Base-by-base conservation (phyloP, 352 stramenopile genomes). In the Nothophytophthora sp. region DNA sequence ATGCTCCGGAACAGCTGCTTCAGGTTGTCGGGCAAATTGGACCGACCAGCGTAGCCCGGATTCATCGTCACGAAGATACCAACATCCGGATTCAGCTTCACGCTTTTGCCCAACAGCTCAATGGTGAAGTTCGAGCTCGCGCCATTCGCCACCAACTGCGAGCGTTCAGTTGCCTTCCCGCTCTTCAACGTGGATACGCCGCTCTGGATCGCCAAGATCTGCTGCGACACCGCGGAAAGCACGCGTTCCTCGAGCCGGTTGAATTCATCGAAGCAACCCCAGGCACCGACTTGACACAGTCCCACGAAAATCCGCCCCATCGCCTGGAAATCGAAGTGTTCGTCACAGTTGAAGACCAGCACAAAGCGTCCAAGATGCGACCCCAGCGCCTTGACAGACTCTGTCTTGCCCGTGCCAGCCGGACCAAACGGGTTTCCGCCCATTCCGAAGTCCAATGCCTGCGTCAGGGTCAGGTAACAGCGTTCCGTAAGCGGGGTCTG, bases 1-100 rank as follows among this genome's bases (percentile, higher is more conserved):
- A 99, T 98, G 46, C 97, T 98, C 9, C 98, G 82, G 86, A 99
- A 99, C 2, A 99, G 78, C 48, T 98, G 96, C 73, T 99, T 99
- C 44, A 99, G 77, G 70, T 99, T 99, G 66, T 99, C 96, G 0
- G 96, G 96, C 32, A 99, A 60, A 62, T 99, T 98, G 8, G 91
- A 98, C 56, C 97, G 86, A 10, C 98, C 98, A 47, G 98, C 98
- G 70, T 99, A 99, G 20, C 96, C 96, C 29, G 98, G 98, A 70
- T 99, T 99, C 97, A 99, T 99, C 13, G 98, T 99, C 27, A 99
- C 97, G 70, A 99, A 99, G 49, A 99, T 99, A 20, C 97, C 98
- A 41, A 99, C 97, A 65, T 99, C 96, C 41, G 96, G 87, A 66
- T 99, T 92, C 7, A 99, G 72, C 37, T 81, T 79, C 19, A 99